Conservation (phyloP, 2,329 filamentous ascomycete species). For the Plectosphaerella cucumerina region DNA sequence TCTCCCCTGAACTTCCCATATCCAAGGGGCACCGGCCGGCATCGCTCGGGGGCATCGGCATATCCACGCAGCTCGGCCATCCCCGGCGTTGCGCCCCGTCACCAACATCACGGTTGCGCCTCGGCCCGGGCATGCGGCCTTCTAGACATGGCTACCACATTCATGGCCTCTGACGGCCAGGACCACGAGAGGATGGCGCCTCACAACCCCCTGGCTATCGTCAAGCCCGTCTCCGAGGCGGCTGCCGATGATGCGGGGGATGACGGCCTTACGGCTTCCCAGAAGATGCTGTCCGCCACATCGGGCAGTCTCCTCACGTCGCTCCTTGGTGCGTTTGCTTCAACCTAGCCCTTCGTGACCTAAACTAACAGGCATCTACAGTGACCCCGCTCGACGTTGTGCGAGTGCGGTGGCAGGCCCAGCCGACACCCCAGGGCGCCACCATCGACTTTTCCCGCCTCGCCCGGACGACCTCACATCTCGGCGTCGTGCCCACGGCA, state of each 20-base stretch:
- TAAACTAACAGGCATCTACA: conserved; percentile 28
- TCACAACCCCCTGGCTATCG: conserved; percentile 22
- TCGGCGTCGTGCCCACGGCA: conserved; percentile 66
- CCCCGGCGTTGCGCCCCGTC: too few species aligned
- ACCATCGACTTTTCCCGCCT: conserved; percentile 52
- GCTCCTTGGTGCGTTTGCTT: conserved; percentile 63
- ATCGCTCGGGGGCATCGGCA: neutral
- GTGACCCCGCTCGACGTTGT: conserved; percentile 97
- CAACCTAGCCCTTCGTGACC: neutral
- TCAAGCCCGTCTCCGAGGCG: conserved; percentile 19
- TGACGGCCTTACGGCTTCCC: conserved; percentile 70
- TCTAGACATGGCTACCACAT: conserved; percentile 9
- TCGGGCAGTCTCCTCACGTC: conserved; percentile 88
- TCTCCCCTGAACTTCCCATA: neutral
- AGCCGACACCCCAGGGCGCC: conserved; percentile 49
- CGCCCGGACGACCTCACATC: conserved; percentile 50
- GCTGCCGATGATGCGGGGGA: conserved; percentile 22
- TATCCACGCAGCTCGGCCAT: neutral
- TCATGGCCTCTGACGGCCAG: conserved; percentile 13
- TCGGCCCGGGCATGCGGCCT: conserved; percentile 9
- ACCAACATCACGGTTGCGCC: neutral
- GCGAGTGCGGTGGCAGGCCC: conserved; percentile 88
- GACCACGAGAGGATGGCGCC: conserved; percentile 22
- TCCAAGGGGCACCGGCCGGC: conserved; percentile 2
- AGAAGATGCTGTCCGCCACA: conserved; percentile 94